These are phyloP conservation scores for Ramaria sp. DNA, from an alignment of 768 basidiomycete species.

Conservation along the genomic window DNA sequence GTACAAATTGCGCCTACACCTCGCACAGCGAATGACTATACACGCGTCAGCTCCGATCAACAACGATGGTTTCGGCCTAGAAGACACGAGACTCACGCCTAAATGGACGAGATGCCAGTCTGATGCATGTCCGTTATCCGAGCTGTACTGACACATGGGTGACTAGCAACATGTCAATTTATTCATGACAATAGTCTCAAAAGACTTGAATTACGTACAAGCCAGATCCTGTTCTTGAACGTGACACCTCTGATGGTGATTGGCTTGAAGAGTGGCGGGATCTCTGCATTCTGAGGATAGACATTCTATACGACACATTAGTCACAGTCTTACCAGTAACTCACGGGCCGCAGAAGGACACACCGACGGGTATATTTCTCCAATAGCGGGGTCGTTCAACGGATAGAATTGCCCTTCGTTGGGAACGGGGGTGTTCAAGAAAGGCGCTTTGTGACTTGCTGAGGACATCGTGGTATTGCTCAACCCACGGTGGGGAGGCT, in stretches of 20 bases:
- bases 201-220: slow-evolving; percentile 26
- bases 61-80: too few species aligned
- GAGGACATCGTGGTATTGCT: too few species aligned
- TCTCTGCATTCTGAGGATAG: slow-evolving; percentile 35
- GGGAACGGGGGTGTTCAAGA: slow-evolving; percentile 38
- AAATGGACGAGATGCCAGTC: slow-evolving; percentile 80
- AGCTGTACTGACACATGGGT: slow-evolving; percentile 79
- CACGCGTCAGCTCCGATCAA: too few species aligned
- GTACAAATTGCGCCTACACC: slow-evolving; percentile 61
- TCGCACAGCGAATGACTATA: slow-evolving; percentile 51
- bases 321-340: background rate
- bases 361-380: slow-evolving; percentile 28
- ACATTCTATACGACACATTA: slow-evolving; percentile 16
- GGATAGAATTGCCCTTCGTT: slow-evolving; percentile 46
- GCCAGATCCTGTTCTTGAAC: slow-evolving; percentile 71
- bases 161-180: slow-evolving; percentile 26
- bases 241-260: slow-evolving; percentile 45
- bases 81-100: slow-evolving; percentile 29
- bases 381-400: slow-evolving; percentile 47
- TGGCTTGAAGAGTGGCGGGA: slow-evolving; percentile 55
- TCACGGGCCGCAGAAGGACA: background rate
- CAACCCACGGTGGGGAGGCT: too few species aligned
- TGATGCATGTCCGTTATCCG: slow-evolving; percentile 62
- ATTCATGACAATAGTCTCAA: background rate
- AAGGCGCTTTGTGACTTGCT: slow-evolving; percentile 8